Conservation (phyloP, 108 stramenopile genomes). For the Fragilariopsis cylindrus region DNA sequence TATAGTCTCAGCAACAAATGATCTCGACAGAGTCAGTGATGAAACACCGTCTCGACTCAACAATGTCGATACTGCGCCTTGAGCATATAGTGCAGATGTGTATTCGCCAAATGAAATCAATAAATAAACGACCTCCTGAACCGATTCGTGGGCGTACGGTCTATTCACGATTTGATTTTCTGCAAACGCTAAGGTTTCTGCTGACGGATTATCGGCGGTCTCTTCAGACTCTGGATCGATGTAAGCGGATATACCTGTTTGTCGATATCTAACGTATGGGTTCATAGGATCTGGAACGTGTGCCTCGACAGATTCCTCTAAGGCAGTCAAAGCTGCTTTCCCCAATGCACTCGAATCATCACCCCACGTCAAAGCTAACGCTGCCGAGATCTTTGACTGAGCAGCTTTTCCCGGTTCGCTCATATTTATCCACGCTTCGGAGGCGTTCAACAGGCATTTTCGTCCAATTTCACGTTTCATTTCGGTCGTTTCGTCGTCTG, state of each 20-base stretch:
- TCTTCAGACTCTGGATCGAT: constrained; percentile 44
- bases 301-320: constrained; percentile 77
- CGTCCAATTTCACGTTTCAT: constrained; percentile 59
- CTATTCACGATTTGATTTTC: constrained; percentile 58
- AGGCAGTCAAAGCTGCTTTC: constrained; percentile 49
- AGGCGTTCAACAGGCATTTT: constrained; percentile 62
- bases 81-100: constrained; percentile 78
- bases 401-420: constrained; percentile 71
- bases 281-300: constrained; percentile 83
- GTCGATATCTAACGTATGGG: constrained; percentile 68
- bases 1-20: constrained; percentile 71
- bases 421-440: constrained; percentile 65
- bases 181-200: constrained; percentile 52
- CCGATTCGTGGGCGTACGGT: constrained; percentile 75
- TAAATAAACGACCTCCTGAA: constrained; percentile 53
- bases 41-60: constrained; percentile 69
- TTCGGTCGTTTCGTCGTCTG: constrained; percentile 41
- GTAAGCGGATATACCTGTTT: constrained; percentile 71
- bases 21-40: constrained; percentile 65
- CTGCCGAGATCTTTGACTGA: constrained; percentile 50
- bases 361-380: constrained; percentile 59
- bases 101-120: constrained; percentile 61
- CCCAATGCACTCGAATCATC: constrained; percentile 38
- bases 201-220: constrained; percentile 23
- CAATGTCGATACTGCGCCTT: constrained; percentile 67